phyloP scores from a whole-genome alignment of 805 yeast genomes.

The Monosporozyma siamensis region DNA sequence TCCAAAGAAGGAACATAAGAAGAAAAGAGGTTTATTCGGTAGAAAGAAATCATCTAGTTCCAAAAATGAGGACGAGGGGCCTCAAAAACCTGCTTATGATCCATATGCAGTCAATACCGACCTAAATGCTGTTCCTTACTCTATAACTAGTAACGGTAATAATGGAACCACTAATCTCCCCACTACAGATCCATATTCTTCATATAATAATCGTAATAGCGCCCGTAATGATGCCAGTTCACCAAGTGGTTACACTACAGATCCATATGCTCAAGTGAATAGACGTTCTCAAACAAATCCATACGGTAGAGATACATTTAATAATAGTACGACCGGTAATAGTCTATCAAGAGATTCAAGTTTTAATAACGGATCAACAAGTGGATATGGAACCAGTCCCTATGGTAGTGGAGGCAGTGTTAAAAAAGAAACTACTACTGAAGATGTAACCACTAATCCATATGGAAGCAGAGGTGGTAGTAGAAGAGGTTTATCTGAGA shows the following conservation, averaged over 20 bases:
- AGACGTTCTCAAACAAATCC: neutral
- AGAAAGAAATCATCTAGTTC: conserved; percentile 5
- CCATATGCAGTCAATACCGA: conserved; percentile 9
- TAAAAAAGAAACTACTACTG: neutral
- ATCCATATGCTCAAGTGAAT: neutral
- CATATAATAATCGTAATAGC: conserved; percentile 3
- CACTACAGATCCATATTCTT: conserved; percentile 7
- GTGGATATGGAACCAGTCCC: neutral
- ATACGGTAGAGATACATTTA: neutral
- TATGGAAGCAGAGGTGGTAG: neutral
- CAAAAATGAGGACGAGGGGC: neutral
- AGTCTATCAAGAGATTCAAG: neutral
- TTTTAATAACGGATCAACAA: neutral
- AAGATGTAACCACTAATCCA: neutral
- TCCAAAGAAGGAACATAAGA: conserved; percentile 5
- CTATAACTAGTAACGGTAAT: neutral
- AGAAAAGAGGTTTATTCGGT: conserved; percentile 9
- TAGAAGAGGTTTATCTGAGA: neutral
- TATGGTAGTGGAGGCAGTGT: neutral
- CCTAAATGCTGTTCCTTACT: conserved; percentile 3
- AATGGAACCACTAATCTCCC: neutral
- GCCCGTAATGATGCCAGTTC: neutral
- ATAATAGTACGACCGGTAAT: neutral
- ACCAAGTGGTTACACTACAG: neutral
- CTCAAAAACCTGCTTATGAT: conserved; percentile 4